Evolutionary conservation across 2,329 filamentous ascomycete species (phyloP), one percentile per base, ranked within the genome.

Genomic region (Aspergillus sp.): DNA sequence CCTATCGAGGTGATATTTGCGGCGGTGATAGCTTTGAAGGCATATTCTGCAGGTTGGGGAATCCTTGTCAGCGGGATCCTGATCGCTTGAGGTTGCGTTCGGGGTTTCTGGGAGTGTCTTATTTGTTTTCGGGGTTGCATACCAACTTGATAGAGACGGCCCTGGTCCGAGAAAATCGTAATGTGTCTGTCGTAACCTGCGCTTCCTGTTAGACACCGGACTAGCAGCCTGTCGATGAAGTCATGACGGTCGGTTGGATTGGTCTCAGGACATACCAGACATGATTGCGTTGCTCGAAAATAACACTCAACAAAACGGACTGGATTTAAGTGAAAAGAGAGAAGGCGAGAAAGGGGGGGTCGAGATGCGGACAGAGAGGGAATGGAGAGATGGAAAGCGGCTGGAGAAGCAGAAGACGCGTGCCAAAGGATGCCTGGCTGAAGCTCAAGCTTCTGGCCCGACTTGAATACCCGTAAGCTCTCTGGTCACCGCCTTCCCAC

Each of bases 81-180:
- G 39, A 61, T 55, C 35, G 45, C 49, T 50, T 39, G 41, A 23
- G 31, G 40, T 60, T 37, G 59, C 49, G 48, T 39, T 45, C 47
- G 55, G 56, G 54, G 19, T 48, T 47, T 23, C 47, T 47, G 19
- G 14, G 17, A 37, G 17, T 37, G 19, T 19, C 23, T 12, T 25
- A 31, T 6, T 23, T 19, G 17, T 4, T 11, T 33, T 6, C 17
- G 21, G 27, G 19, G 40, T 5, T 52, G 69, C 72, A 58, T 69
- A 98, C 95, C 95, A 78, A 99, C 95, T 97, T 99, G 95, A 78
- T 98, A 99, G 76, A 99, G 84, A 76, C 95, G 88, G 73, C 95
- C 95, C 81, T 97, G 93, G 78, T 99, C 95, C 62, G 95, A 97
- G 83, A 99, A 99, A 84, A 99, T 98, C 76, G 95, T 99, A 73